These are phyloP conservation scores for Firmiana major DNA, from an alignment of 345 rosid genomes.

Conservation along the genomic window DNA sequence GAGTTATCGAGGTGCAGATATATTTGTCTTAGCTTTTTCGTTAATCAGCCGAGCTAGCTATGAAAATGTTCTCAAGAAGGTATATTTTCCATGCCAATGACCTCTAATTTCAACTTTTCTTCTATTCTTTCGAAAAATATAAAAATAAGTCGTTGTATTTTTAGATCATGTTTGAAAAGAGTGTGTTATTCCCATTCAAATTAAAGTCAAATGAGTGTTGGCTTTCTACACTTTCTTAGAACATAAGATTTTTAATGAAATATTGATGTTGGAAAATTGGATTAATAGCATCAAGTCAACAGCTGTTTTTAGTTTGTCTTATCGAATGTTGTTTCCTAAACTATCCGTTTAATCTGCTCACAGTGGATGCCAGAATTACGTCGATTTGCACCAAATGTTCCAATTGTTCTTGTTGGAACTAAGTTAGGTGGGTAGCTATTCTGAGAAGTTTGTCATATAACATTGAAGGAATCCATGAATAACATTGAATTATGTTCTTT, in stretches of 20 bases:
- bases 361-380: slow-evolving; percentile 99
- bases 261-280: slow-evolving; percentile 9
- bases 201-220: slow-evolving; percentile 11
- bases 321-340: background rate
- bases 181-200: slow-evolving; percentile 14
- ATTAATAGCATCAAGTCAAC: background rate
- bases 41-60: slow-evolving; percentile 92
- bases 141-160: background rate
- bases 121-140: background rate
- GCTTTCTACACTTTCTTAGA: slow-evolving; percentile 7
- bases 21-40: slow-evolving; percentile 89
- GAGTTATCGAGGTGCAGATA: slow-evolving; percentile 97
- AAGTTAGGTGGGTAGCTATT: slow-evolving; percentile 60
- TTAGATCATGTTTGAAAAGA: slow-evolving; percentile 20
- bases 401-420: slow-evolving; percentile 94
- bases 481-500: background rate
- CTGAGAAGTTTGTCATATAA: background rate
- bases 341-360: slow-evolving; percentile 15
- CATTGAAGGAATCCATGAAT: background rate
- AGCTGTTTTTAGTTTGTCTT: background rate
- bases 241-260: background rate
- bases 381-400: slow-evolving; percentile 90
- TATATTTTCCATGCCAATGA: slow-evolving; percentile 20
- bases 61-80: slow-evolving; percentile 97
- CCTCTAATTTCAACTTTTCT: background rate